These are phyloP conservation scores for Apiotrichum gamsii DNA, from an alignment of 1,284 basidiomycete species.

Conservation along the genomic window DNA sequence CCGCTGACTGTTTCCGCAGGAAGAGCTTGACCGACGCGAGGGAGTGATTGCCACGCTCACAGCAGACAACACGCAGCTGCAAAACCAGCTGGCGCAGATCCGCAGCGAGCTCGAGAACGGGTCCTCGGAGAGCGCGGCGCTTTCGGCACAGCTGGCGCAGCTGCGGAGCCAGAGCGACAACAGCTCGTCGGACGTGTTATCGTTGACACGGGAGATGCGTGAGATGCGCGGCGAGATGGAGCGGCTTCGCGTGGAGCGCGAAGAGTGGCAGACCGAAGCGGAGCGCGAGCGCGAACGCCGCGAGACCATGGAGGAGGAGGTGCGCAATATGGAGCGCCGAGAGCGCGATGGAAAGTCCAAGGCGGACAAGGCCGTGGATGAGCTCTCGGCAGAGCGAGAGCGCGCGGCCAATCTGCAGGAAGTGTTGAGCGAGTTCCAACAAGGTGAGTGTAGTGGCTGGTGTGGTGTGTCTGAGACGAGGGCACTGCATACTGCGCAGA, in stretches of 20 bases:
- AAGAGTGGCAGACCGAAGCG: constrained; percentile 78
- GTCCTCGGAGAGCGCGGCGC: constrained; percentile 64
- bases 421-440: constrained; percentile 91
- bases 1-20: constrained; percentile 53
- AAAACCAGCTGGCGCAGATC: constrained; percentile 63
- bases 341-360: constrained; percentile 60
- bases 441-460: constrained; percentile 54
- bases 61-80: constrained; percentile 67
- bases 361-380: constrained; percentile 53
- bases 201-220: constrained; percentile 71
- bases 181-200: constrained; percentile 61
- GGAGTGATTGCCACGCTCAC: constrained; percentile 69
- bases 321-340: constrained; percentile 60
- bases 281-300: constrained; percentile 64
- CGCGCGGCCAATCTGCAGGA: constrained; percentile 78
- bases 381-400: constrained; percentile 64
- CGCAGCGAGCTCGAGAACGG: constrained; percentile 68
- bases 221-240: constrained; percentile 78
- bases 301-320: constrained; percentile 59
- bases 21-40: constrained; percentile 89
- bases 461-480: too few relatives aligned
- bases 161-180: constrained; percentile 49
- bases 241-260: constrained; percentile 70
- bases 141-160: constrained; percentile 61
- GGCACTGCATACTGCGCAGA: too few relatives aligned